These are phyloP conservation scores for Starmerella tilneyi DNA, from an alignment of 805 yeast species.

Conservation along the genomic window DNA sequence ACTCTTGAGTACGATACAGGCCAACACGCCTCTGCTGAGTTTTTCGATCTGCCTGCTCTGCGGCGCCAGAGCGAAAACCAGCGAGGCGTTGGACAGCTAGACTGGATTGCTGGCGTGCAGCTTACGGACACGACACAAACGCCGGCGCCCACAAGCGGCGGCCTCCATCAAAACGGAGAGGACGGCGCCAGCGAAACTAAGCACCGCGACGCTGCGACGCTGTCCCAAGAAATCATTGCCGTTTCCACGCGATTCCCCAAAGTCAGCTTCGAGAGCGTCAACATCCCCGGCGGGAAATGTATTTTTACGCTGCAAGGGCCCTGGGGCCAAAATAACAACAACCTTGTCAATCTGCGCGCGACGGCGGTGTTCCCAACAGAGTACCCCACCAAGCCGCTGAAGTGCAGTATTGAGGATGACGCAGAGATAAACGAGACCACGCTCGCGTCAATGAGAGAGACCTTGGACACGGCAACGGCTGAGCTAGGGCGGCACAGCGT, in stretches of 20 bases:
- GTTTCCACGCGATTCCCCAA: slow-evolving; percentile 86
- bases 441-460: slow-evolving; percentile 41
- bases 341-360: slow-evolving; percentile 55
- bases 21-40: neutral
- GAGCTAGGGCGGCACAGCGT: slow-evolving; percentile 47
- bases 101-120: slow-evolving; percentile 90
- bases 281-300: slow-evolving; percentile 75
- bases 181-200: slow-evolving; percentile 19
- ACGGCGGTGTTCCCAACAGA: slow-evolving; percentile 57
- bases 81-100: slow-evolving; percentile 32
- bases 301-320: slow-evolving; percentile 74
- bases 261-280: slow-evolving; percentile 72
- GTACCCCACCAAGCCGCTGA: slow-evolving; percentile 58
- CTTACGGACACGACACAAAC: slow-evolving; percentile 35
- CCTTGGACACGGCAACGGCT: slow-evolving; percentile 45
- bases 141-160: too few species aligned
- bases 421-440: slow-evolving; percentile 28
- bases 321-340: slow-evolving; percentile 46
- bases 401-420: slow-evolving; percentile 31
- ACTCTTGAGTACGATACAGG: slow-evolving; percentile 11
- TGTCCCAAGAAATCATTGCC: slow-evolving; percentile 84
- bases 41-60: neutral
- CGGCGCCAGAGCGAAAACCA: slow-evolving; percentile 1
- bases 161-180: neutral
- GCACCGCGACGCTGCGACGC: slow-evolving; percentile 23